These are phyloP conservation scores for Brassica incana DNA, from an alignment of 345 rosid genomes.

Conservation along the genomic window DNA sequence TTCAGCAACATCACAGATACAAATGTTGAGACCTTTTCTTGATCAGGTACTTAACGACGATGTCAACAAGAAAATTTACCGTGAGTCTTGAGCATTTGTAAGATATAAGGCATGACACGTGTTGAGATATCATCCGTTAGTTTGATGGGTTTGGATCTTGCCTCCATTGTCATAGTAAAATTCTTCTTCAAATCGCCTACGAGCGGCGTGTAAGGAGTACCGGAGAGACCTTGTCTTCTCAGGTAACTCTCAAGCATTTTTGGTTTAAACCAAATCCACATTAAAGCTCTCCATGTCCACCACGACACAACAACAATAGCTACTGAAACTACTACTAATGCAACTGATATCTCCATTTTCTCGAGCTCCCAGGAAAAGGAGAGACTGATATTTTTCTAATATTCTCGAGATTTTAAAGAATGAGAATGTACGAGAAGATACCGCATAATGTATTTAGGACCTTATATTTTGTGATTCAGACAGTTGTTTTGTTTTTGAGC, in stretches of 20 bases:
- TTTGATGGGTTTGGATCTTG: constrained; percentile 28
- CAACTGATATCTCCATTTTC: not conserved
- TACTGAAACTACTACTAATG: not conserved
- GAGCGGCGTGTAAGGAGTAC: not conserved
- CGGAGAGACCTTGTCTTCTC: constrained; percentile 30
- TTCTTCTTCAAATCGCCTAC: not conserved
- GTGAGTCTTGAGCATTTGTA: constrained; percentile 24
- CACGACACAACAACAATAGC: not conserved
- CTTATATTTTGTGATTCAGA: too few species aligned
- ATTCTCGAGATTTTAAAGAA: not conserved
- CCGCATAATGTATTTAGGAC: too few species aligned
- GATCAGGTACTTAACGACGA: not conserved
- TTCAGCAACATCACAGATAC: not conserved
- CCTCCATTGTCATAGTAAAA: constrained; percentile 7
- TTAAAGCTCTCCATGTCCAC: not conserved
- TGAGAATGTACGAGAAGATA: not conserved
- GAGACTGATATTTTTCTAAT: not conserved
- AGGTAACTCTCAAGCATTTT: constrained; percentile 32
- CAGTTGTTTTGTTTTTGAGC: too few species aligned
- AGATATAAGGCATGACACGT: constrained; percentile 25
- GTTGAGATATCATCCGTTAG: constrained; percentile 26
- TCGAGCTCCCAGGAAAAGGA: not conserved
- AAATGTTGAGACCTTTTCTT: not conserved
- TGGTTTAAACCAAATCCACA: constrained; percentile 25
- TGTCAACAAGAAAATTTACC: constrained; percentile 1